Base-by-base conservation (phyloP, 768 basidiomycete genomes). In the Russula dissimulans region DNA sequence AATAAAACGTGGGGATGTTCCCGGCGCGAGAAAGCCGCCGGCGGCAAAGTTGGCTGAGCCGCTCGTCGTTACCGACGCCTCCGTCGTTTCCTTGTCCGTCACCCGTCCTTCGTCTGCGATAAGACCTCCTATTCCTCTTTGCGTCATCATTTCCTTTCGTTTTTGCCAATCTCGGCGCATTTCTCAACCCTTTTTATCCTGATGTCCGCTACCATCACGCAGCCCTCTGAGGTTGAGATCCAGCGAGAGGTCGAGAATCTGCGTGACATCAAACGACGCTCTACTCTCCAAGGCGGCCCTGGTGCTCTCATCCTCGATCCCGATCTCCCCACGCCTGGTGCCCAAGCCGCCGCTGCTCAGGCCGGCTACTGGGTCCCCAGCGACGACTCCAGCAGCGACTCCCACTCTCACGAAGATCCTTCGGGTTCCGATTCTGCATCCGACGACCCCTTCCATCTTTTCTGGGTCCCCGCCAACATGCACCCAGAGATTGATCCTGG, bases 401-500 rank as follows among this genome's bases (percentile, higher is more conserved):
- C 73, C 72, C 61, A 71, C 74, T 61, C 68, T 66, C 62, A 76
- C 70, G 77, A 76, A 61, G 80, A 81, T 62, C 73, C 75, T 29
- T 75, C 74, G n/a, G 60, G 56, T 17, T 55, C 67, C 17, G 75
- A 71, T 49, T 74, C 65, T 73, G 69, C 67, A 22, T 71, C 79
- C 42, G 85, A 90, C 67, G 91, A 95, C 75, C 87, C 90, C 3
- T 85, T 86, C 68, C 89, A 92, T 72, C 83, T 97, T 65, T 98
- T 98, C 79, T 99, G 97, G 97, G 93, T 99, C 32, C 97, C 97
- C 55, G 97, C 97, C 15, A 83, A 87, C 59, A 78, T 97, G 39
- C 97, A 98, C 71, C 97, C 97, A 34, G 97, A 99, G 77, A 90
- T 99, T 69, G 95, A 95, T 0, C 97, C 97, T 26, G 88, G 85